Evolutionary conservation across 1,284 basidiomycete species (phyloP), one percentile per base, ranked within the genome.

Genomic region (Cutaneotrichosporon sp.): DNA sequence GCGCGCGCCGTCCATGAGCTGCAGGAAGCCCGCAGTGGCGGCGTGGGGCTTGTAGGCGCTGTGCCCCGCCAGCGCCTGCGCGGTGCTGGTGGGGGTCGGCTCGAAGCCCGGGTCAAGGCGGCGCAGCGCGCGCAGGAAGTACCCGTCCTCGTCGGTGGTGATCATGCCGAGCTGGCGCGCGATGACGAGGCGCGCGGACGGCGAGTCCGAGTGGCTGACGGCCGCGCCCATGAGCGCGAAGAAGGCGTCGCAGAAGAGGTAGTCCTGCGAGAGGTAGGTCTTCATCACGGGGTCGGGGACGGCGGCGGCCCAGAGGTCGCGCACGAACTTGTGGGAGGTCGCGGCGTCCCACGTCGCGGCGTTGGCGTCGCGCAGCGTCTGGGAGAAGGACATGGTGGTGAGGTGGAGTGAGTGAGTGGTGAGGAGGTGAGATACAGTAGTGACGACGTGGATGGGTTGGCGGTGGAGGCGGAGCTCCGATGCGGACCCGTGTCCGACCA

Each of bases 181-280:
- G 22, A 59, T 46, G 1, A 7, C 10, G 36, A 66, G 53, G 20
- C 65, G 65, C 7, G 61, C 56, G 3, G 27, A 8, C 4, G 61
- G 43, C n/a, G 34, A 22, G 65, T 66, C 65, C 34, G 34, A 24
- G 45, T 58, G 47, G 18, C 49, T 27, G 9, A 66, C 59, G 3
- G 65, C 65, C 10, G 46, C 54, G 45, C 65, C 65, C n/a, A 66
- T 49, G 14, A 66, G 61, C 20, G 65, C 61, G 25, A 66, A 56
- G 27, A 66, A 66, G 49, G 60, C 59, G 54, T 66, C 65, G 47
- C 51, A 47, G 45, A 66, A 66, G 10, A 63, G 61, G 8, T 42
- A 58, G 59, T 66, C 65, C 49, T 66, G 65, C 11, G 43, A 11
- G 18, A 66, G 54, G 54, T 66, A 66, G 16, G 31, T 34, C 2